Evolutionary conservation across 257 asterid genomes (phyloP), one percentile per base, ranked within the genome.

Genomic region (Solanum dulcamara): DNA sequence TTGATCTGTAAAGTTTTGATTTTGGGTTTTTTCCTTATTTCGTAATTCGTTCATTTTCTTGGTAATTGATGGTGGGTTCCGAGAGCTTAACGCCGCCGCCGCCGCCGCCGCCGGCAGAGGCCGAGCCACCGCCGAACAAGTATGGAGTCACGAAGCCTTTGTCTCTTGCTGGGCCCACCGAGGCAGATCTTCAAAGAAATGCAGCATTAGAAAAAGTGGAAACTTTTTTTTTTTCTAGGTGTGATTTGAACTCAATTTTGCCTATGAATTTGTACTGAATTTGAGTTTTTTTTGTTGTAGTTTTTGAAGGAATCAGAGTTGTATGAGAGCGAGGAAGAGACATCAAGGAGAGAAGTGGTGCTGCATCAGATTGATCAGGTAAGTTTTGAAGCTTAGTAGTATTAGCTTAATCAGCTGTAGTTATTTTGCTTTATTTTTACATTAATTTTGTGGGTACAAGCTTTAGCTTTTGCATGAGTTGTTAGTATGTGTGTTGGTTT

Each of bases 161-260:
- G 46, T 86, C 88, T 53, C 72, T 60, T 60, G 80, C 86, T 44
- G 88, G 88, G 37, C 88, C 88, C 40, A 83, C 88, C 64, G 84
- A 83, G 9, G 57, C 83, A 18, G 88, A 86, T 86, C 81, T 72
- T 72, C 88, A 83, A n/a, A 77, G 88, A 74, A 86, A 74, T 53
- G 68, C 57, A 14, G 84, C 70, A 60, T 81, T 86, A 9, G 86
- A 83, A 74, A 86, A 83, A 80, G 88, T 83, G 28, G 5, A 17
- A 14, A 5, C 28, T 33, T 82, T 86, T 26, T 40, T 9, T 32
- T 35, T 11, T 17, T 22, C 24, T 37, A 71, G 72, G 22, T 59
- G 28, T 10, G 33, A 24, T 24, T 40, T 15, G 46, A 32, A 60
- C 50, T 18, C 55, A 59, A n/a, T 44, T 18, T 46, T 26, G 8